Conservation (phyloP, 306 rosid species). For the Malus asiatica region DNA sequence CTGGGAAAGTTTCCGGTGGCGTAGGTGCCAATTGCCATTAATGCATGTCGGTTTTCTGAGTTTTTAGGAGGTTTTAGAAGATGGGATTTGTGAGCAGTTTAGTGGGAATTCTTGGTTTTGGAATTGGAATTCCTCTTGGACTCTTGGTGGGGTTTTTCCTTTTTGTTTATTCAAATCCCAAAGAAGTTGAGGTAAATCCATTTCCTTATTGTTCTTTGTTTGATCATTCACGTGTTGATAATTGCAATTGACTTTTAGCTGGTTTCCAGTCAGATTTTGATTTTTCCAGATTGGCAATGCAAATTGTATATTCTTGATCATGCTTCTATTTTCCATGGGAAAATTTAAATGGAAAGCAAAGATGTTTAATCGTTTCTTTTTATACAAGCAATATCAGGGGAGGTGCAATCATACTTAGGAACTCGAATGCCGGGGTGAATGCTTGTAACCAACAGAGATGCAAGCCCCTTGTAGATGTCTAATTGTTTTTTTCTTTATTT, state of each 20-base stretch:
- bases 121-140: conserved; percentile 78
- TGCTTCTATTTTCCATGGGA: neutral
- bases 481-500: too few relatives aligned
- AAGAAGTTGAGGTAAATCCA: conserved; percentile 46
- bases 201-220: neutral
- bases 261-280: neutral
- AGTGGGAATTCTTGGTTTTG: conserved; percentile 62
- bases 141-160: conserved; percentile 70
- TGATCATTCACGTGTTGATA: neutral
- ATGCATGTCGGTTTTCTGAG: conserved; percentile 1
- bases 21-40: neutral
- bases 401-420: neutral
- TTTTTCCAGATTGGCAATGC: neutral
- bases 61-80: neutral
- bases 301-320: neutral
- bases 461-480: neutral
- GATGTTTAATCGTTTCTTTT: neutral
- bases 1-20: neutral
- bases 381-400: neutral
- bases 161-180: conserved; percentile 59
- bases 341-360: neutral
- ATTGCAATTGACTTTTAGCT: neutral
- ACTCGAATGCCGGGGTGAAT: neutral
- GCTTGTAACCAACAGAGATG: neutral
- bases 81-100: conserved; percentile 66